These are phyloP conservation scores for Dryas alaskensis DNA, from an alignment of 306 rosid genomes.

Conservation along the genomic window DNA sequence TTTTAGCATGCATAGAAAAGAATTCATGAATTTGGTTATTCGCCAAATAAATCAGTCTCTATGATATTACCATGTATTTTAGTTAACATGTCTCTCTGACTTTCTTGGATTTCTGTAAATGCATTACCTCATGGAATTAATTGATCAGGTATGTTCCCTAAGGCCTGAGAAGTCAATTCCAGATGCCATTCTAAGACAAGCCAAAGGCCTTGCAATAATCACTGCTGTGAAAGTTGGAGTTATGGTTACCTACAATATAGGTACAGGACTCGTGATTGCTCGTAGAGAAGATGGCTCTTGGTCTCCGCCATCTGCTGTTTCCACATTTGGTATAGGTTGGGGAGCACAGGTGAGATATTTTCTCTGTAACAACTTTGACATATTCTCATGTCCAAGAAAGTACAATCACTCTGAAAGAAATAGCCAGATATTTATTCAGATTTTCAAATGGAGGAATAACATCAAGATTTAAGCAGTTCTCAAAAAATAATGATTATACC, in stretches of 20 bases:
- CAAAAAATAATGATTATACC: background rate
- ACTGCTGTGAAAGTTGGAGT: slow-evolving; percentile 86
- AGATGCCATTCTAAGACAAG: slow-evolving; percentile 71
- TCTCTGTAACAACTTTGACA: slow-evolving; percentile 10
- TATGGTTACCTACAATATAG: slow-evolving; percentile 81
- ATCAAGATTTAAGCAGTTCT: background rate
- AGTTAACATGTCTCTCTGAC: background rate
- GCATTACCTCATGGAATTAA: slow-evolving; percentile 23
- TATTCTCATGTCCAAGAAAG: background rate
- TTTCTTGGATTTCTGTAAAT: background rate
- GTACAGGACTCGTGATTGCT: slow-evolving; percentile 91
- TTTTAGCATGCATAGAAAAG: background rate
- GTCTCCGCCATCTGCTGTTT: slow-evolving; percentile 97
- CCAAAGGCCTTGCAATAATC: slow-evolving; percentile 93
- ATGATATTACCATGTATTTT: background rate
- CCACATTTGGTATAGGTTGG: slow-evolving; percentile 90
- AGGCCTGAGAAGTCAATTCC: slow-evolving; percentile 90
- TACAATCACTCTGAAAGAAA: background rate
- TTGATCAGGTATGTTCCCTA: slow-evolving; percentile 53
- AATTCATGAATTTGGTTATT: slow-evolving; percentile 3
- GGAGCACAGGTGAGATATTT: slow-evolving; percentile 79
- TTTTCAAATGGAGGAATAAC: background rate
- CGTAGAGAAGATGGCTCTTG: slow-evolving; percentile 95
- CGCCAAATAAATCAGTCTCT: background rate
- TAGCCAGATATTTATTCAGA: background rate